A percentile compares a stretch with the other conserved stretches of the same genome.
These are phyloP conservation scores for Auricularia heimuer DNA, from an alignment of 768 basidiomycete species.

Conservation along the genomic window DNA sequence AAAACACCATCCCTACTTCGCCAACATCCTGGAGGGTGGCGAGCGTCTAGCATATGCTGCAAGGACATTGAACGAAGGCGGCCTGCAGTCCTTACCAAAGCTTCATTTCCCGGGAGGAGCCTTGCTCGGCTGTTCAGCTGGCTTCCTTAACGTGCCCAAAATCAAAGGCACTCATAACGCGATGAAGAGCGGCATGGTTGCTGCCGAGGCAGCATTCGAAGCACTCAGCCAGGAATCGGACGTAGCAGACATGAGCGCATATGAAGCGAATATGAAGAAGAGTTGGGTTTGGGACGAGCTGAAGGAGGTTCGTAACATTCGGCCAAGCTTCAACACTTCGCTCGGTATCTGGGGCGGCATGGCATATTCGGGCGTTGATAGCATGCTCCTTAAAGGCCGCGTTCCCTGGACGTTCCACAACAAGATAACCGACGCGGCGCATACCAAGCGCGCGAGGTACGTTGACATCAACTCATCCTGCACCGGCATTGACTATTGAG, in stretches of 20 bases:
- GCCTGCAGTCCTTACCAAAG: conserved; percentile 81
- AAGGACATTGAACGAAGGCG: conserved; percentile 85
- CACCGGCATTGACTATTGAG: not conserved
- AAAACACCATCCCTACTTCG: conserved; percentile 95
- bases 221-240: conserved; percentile 33
- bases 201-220: conserved; percentile 78
- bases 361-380: conserved; percentile 81
- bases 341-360: conserved; percentile 85
- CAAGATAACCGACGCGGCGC: conserved; percentile 49
- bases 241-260: conserved; percentile 54
- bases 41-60: conserved; percentile 87
- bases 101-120: conserved; percentile 91
- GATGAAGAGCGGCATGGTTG: conserved; percentile 98
- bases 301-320: conserved; percentile 81
- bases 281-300: conserved; percentile 87
- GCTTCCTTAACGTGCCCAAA: conserved; percentile 92
- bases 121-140: conserved; percentile 88
- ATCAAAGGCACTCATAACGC: conserved; percentile 99
- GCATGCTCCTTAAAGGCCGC: conserved; percentile 71
- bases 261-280: conserved; percentile 55
- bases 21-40: conserved; percentile 63
- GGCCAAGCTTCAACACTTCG: conserved; percentile 75
- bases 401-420: conserved; percentile 91
- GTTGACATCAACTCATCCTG: conserved; percentile 2
- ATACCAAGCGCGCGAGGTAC: conserved; percentile 55